These are phyloP conservation scores for Kingdonia uniflora DNA, from an alignment of 164 flowering plant species.

Conservation along the genomic window DNA sequence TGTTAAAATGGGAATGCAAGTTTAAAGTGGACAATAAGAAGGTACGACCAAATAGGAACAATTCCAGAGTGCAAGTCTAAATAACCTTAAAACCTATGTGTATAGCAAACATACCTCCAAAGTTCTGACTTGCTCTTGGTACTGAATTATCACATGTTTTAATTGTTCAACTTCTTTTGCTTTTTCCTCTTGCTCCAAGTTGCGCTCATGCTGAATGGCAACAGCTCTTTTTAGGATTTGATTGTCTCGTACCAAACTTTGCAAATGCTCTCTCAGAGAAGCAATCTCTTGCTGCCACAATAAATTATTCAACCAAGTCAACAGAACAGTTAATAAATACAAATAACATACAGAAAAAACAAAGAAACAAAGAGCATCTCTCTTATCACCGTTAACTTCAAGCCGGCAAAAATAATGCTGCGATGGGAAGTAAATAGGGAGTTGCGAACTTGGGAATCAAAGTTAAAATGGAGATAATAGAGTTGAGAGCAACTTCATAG, in stretches of 20 bases:
- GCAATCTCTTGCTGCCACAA: slow-evolving; percentile 33
- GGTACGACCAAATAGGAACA: too few species aligned
- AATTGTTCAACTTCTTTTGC: slow-evolving; percentile 59
- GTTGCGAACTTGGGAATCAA: too few species aligned
- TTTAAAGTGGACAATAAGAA: too few species aligned
- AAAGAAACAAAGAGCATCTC: too few species aligned
- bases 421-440: too few species aligned
- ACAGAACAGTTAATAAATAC: not conserved
- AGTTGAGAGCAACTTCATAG: too few species aligned
- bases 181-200: slow-evolving; percentile 49
- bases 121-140: slow-evolving; percentile 71
- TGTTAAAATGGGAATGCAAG: too few species aligned
- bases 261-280: slow-evolving; percentile 54
- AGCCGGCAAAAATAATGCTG: too few species aligned
- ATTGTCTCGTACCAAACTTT: slow-evolving; percentile 57
- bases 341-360: not conserved
- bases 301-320: not conserved
- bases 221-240: slow-evolving; percentile 74
- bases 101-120: slow-evolving; percentile 41
- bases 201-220: slow-evolving; percentile 68
- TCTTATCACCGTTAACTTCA: too few species aligned
- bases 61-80: too few species aligned
- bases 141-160: slow-evolving; percentile 64
- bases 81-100: too few species aligned
- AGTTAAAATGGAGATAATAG: too few species aligned